These are phyloP conservation scores for Salix suchowensis DNA, from an alignment of 345 rosid species.

Conservation along the genomic window DNA sequence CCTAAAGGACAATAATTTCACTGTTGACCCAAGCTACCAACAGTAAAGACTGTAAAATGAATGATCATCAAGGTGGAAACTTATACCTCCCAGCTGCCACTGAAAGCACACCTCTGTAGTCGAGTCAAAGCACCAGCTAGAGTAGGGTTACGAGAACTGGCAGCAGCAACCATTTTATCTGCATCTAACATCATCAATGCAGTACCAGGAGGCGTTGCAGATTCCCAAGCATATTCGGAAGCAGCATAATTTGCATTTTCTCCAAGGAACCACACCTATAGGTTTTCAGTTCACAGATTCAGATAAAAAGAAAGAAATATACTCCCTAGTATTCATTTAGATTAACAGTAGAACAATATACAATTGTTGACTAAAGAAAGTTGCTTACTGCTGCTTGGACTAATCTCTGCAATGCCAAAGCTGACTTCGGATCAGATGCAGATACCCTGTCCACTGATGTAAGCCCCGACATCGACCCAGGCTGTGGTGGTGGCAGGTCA, in stretches of 20 bases:
- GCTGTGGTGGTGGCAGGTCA: constrained; percentile 98
- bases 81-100: constrained; percentile 99
- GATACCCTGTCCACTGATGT: constrained; percentile 86
- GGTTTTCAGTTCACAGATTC: constrained; percentile 6
- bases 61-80: constrained; percentile 12
- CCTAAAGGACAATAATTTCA: neutral
- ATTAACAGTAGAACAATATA: constrained; percentile 1
- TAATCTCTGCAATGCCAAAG: constrained; percentile 87
- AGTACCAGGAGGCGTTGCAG: constrained; percentile 99
- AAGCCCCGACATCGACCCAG: constrained; percentile 86
- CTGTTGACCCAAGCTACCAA: neutral
- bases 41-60: neutral
- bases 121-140: constrained; percentile 97
- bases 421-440: constrained; percentile 98
- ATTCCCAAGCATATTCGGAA: constrained; percentile 99
- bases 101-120: constrained; percentile 97
- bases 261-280: constrained; percentile 98
- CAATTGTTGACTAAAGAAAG: constrained; percentile 8
- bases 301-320: neutral
- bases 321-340: neutral
- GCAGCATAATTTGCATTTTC: constrained; percentile 99
- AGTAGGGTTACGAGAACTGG: constrained; percentile 98
- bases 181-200: constrained; percentile 99
- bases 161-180: constrained; percentile 99
- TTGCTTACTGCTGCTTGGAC: constrained; percentile 97